Evolutionary conservation across 139 green algal species (phyloP).

Genomic region (Chlamydomonas sp.): DNA sequence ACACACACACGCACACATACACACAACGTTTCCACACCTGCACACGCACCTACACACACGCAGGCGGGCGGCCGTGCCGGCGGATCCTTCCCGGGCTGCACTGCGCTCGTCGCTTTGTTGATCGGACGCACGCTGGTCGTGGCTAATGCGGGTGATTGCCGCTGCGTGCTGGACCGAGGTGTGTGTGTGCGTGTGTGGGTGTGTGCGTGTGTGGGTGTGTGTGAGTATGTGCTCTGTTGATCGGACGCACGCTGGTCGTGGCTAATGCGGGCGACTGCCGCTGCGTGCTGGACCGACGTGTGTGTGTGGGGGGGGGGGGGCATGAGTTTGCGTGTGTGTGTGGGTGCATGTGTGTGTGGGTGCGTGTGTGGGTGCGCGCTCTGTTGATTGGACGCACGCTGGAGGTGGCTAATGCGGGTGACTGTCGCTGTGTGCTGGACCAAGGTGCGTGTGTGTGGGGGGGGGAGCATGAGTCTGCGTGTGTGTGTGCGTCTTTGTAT

Average conservation of each 20-base stretch:
- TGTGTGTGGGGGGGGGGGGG: background rate
- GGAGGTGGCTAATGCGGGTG: conserved; percentile 72
- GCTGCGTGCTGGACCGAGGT: background rate
- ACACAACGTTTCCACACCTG: background rate
- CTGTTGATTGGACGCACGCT: background rate
- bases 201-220: background rate
- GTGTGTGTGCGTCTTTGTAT: too few species aligned
- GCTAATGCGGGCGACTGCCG: conserved; percentile 85
- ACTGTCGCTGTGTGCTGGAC: conserved; percentile 59
- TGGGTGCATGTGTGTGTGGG: too few species aligned
- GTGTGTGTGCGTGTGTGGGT: background rate
- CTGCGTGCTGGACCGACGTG: background rate
- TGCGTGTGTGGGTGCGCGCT: background rate
- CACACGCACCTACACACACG: background rate
- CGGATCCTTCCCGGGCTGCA: conserved; percentile 57
- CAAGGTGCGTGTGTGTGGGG: background rate
- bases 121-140: conserved; percentile 45
- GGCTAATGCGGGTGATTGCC: conserved; percentile 61
- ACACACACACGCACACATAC: background rate
- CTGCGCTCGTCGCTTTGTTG: conserved; percentile 62
- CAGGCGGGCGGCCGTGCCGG: conserved; percentile 3
- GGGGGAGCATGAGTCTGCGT: background rate
- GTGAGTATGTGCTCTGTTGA: background rate
- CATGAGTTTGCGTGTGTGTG: too few species aligned
- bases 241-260: conserved; percentile 24